Percentiles rank a stretch among this genome's conserved stretches.
Evolutionary conservation across 192 early-diverging fungal genomes (phyloP).

Genomic region (Backusella parvicylindrica): DNA sequence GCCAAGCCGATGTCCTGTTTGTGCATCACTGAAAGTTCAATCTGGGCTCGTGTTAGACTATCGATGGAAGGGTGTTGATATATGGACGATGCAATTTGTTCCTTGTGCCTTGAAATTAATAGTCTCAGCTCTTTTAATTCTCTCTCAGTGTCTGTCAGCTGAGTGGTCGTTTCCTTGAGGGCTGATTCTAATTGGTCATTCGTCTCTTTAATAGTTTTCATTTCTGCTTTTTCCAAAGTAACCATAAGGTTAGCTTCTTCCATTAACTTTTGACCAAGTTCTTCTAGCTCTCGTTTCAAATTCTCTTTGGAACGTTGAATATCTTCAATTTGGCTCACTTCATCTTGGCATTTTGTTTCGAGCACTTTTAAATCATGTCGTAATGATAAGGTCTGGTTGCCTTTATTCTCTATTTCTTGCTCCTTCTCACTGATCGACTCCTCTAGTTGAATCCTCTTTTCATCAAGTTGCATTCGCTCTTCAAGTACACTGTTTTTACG

Average conservation of each 20-base stretch:
- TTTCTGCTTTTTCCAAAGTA: slow-evolving; percentile 59
- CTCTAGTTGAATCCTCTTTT: slow-evolving; percentile 52
- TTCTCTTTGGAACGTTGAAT: slow-evolving; percentile 83
- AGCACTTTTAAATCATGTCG: slow-evolving; percentile 60
- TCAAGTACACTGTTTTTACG: neutral
- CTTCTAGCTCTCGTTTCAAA: slow-evolving; percentile 88
- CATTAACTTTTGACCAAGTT: slow-evolving; percentile 83
- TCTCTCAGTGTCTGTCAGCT: slow-evolving; percentile 64
- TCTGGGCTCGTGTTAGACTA: slow-evolving; percentile 35
- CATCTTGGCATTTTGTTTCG: slow-evolving; percentile 71
- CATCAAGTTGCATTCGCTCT: slow-evolving; percentile 41
- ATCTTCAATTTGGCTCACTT: slow-evolving; percentile 74
- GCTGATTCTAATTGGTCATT: slow-evolving; percentile 53
- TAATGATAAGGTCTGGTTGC: slow-evolving; percentile 60
- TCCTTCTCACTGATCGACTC: slow-evolving; percentile 58
- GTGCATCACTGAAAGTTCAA: slow-evolving; percentile 6
- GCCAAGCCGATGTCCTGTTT: slow-evolving; percentile 29
- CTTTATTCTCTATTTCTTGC: slow-evolving; percentile 59
- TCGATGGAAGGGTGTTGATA: slow-evolving; percentile 20
- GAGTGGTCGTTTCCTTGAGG: slow-evolving; percentile 50
- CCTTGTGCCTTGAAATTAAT: slow-evolving; percentile 32
- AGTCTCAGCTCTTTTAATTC: slow-evolving; percentile 76
- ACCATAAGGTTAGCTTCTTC: slow-evolving; percentile 93
- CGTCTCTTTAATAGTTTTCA: slow-evolving; percentile 40
- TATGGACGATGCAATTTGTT: slow-evolving; percentile 20